A percentile compares a stretch with the other conserved stretches of the same genome.
These are phyloP conservation scores for Protostelium mycophagum DNA, from an alignment of 78 protist genomes.

Conservation along the genomic window DNA sequence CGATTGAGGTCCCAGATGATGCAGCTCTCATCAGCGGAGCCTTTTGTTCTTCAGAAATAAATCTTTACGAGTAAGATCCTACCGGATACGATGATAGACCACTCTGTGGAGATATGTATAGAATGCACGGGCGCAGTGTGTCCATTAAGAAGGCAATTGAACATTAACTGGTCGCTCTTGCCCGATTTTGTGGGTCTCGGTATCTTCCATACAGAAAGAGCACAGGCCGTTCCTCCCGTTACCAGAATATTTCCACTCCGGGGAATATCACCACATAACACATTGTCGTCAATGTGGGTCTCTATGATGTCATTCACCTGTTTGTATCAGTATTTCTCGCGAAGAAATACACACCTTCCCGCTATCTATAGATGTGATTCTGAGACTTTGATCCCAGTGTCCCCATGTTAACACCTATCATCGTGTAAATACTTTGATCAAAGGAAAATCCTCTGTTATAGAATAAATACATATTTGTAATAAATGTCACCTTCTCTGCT, in stretches of 20 bases:
- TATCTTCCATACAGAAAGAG: conserved; percentile 48
- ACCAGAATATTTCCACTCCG: conserved; percentile 41
- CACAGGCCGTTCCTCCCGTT: conserved; percentile 46
- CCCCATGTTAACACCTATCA: conserved; percentile 45
- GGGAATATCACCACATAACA: conserved; percentile 42
- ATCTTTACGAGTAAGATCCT: neutral
- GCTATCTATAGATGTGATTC: conserved; percentile 45
- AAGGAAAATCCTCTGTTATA: neutral
- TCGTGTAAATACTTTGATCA: neutral
- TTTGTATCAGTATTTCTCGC: neutral
- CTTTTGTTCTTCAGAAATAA: too few species aligned
- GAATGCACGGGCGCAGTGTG: conserved; percentile 55
- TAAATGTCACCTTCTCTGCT: conserved; percentile 12
- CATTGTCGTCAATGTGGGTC: conserved; percentile 31
- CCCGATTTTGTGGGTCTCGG: conserved; percentile 11
- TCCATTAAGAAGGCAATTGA: conserved; percentile 29
- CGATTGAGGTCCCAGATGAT: conserved; percentile 74
- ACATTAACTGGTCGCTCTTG: conserved; percentile 30
- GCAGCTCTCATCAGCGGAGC: conserved; percentile 44
- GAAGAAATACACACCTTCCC: conserved; percentile 23
- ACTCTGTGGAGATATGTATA: conserved; percentile 41
- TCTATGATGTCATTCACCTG: neutral
- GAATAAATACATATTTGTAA: neutral
- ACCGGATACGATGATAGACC: conserved; percentile 19
- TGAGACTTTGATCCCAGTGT: conserved; percentile 66